Evolutionary conservation across 345 rosid genomes (phyloP).

Genomic region (Eucalyptus regnans): DNA sequence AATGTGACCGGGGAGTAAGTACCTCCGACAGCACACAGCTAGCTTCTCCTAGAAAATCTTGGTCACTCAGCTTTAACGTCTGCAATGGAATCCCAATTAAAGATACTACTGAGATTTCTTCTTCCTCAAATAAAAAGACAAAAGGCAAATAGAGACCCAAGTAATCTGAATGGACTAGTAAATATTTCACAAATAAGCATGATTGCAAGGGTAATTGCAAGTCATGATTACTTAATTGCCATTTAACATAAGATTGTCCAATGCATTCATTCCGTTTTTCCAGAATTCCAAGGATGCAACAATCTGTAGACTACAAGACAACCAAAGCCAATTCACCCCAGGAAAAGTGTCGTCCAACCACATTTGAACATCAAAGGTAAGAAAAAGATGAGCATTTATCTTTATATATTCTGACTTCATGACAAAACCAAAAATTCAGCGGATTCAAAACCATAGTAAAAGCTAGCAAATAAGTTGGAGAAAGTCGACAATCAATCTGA

Average conservation of each 20-base stretch:
- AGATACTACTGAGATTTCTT: neutral
- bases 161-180: neutral
- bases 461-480: neutral
- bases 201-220: neutral
- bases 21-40: conserved; percentile 64
- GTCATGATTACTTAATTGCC: neutral
- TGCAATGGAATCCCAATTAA: neutral
- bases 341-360: neutral
- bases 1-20: neutral
- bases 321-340: neutral
- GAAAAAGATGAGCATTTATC: neutral
- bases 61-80: conserved; percentile 3
- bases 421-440: neutral
- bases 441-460: neutral
- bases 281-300: neutral
- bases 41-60: conserved; percentile 70
- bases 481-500: neutral
- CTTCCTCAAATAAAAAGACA: neutral
- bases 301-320: neutral
- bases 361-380: neutral
- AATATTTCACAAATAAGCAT: neutral
- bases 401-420: neutral
- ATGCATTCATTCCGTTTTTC: neutral
- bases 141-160: neutral
- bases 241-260: neutral